A percentile compares a stretch with the other conserved stretches of the same genome.
phyloP scores from a whole-genome alignment of 176 grass and related monocot species.

The Carex myosuroides region DNA sequence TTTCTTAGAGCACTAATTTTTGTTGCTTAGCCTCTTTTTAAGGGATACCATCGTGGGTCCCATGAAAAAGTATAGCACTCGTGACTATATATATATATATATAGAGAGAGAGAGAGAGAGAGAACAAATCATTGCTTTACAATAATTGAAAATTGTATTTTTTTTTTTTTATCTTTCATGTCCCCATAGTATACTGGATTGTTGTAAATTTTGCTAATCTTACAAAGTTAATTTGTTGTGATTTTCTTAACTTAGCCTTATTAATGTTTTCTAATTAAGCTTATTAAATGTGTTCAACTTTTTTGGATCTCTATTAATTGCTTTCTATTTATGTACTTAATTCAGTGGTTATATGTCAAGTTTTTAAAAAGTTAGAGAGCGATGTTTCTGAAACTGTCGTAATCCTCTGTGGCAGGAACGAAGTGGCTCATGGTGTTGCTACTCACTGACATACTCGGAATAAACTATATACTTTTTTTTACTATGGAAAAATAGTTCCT shows the following conservation, averaged over 20 bases:
- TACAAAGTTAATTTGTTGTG: background rate
- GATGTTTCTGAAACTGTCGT: background rate
- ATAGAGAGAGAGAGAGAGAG: no score
- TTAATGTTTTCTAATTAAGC: background rate
- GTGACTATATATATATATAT: background rate
- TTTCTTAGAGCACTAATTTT: conserved; percentile 5
- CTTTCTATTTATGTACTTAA: background rate
- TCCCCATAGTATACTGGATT: background rate
- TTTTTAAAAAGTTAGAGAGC: background rate
- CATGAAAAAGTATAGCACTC: background rate
- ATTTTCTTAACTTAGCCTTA: background rate
- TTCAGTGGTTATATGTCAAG: background rate
- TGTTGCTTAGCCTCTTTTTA: conserved; percentile 7
- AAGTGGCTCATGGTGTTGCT: background rate
- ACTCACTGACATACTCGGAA: background rate
- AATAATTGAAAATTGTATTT: background rate
- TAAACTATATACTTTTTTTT: no score
- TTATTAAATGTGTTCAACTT: background rate
- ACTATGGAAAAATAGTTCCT: no score
- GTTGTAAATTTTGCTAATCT: no score
- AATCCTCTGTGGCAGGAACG: background rate
- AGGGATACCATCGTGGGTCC: background rate
- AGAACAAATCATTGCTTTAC: background rate
- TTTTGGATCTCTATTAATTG: background rate
- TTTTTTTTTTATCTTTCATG: background rate